A percentile compares a stretch with the other conserved stretches of the same genome.
These are phyloP conservation scores for Penicillium brasilianum DNA, from an alignment of 2,329 filamentous ascomycete species.

Conservation along the genomic window DNA sequence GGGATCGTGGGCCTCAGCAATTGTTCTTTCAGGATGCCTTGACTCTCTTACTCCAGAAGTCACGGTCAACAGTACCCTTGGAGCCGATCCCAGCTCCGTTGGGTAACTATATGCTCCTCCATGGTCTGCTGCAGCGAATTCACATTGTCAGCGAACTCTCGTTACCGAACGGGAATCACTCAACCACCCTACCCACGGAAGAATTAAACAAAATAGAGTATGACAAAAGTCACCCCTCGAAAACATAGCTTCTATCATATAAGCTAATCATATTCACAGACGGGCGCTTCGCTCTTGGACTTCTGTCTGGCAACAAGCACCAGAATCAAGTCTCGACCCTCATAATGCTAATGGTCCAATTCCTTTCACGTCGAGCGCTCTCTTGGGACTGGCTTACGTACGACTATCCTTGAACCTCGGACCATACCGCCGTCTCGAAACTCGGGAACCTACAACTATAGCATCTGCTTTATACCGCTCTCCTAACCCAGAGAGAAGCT, in stretches of 20 bases:
- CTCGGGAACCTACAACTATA: constrained; percentile 66
- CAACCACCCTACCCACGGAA: constrained; percentile 38
- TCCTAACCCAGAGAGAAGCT: constrained; percentile 63
- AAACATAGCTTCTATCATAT: neutral
- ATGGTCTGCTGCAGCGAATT: constrained; percentile 73
- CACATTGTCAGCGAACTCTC: constrained; percentile 42
- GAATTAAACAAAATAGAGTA: constrained; percentile 43
- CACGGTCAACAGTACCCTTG: constrained; percentile 34
- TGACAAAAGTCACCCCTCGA: constrained; percentile 7
- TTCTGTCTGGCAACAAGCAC: constrained; percentile 43
- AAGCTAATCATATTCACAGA: constrained; percentile 19
- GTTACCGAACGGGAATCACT: constrained; percentile 38
- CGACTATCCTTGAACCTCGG: constrained; percentile 56
- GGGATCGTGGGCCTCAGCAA: constrained; percentile 35
- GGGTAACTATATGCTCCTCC: constrained; percentile 73
- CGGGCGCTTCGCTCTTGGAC: constrained; percentile 44
- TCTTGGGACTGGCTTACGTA: constrained; percentile 41
- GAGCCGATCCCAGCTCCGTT: constrained; percentile 53
- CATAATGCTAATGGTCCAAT: constrained; percentile 42
- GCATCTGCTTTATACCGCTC: constrained; percentile 65
- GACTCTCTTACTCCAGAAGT: constrained; percentile 38
- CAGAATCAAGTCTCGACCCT: constrained; percentile 42
- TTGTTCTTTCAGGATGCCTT: constrained; percentile 44
- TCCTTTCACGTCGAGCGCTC: constrained; percentile 41
- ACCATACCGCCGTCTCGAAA: constrained; percentile 67